Base-by-base conservation (phyloP, 2,329 filamentous ascomycete species). In the Helotiales sp. region DNA sequence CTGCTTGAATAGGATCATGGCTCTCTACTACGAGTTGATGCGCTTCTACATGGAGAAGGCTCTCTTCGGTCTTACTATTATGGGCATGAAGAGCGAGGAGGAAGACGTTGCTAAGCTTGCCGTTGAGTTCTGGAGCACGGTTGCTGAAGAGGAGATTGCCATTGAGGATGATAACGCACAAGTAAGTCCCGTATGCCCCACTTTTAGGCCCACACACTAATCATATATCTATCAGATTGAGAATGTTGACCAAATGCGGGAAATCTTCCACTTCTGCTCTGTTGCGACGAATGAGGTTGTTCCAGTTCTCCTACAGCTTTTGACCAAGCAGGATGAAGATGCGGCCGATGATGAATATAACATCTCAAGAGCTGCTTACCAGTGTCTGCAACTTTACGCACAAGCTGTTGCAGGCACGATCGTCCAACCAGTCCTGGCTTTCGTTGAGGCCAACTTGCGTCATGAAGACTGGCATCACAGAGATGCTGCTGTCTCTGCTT, bases 41-140 rank as follows among this genome's bases (percentile, higher is more conserved):
- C 91, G 94, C 76, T 99, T 97, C 82, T 99, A 99, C 84, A 99
- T 99, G 96, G 96, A 99, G 86, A 98, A 98, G 88, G 96, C 96
- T 40, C 87, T 99, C 50, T 99, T 99, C 76, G 96, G 96, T 66
- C 86, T 99, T 47, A 99, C 96, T 45, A 97, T 99, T 71, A 90
- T 97, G 79, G 96, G 96, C 74, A 99, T 99, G 96, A 97, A 97
- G 87, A 96, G 89, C 75, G 91, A 94, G 7, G 96, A 99, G 75
- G 96, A 99, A 80, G 96, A 99, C 78, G 96, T 99, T 63, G 92
- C 96, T 70, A 99, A 99, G 86, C 86, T 99, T 65, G 96, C 96
- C 43, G 93, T 99, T 73, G 96, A 99, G 79, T 99, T 99, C 83
- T 99, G 96, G 96, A 98, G 95, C 84, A 97, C 96, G n/a, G 96